phyloP scores from a whole-genome alignment of 306 rosid species.

The Quillaja saponaria region DNA sequence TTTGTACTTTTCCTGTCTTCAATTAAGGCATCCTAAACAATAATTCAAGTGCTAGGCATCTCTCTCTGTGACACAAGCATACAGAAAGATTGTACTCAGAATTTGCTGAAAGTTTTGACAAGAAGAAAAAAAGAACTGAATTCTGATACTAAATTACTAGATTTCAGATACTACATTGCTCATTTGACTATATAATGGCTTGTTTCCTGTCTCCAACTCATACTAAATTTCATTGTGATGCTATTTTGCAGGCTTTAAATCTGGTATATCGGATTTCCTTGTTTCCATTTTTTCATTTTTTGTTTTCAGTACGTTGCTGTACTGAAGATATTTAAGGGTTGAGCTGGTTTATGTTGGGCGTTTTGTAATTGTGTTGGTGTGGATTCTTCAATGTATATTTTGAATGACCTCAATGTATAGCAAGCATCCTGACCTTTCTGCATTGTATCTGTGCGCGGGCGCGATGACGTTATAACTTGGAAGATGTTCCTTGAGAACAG shows the following conservation, averaged over 20 bases:
- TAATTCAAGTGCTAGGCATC: too few relatives aligned
- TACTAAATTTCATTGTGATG: slow-evolving; percentile 35
- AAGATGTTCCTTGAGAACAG: too few relatives aligned
- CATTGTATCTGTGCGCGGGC: neutral
- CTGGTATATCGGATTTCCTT: slow-evolving; percentile 45
- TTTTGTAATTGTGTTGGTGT: slow-evolving; percentile 41
- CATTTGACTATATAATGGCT: neutral
- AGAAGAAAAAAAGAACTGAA: too few relatives aligned
- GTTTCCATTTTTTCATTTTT: slow-evolving; percentile 77
- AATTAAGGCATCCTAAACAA: too few relatives aligned
- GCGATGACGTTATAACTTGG: too few relatives aligned
- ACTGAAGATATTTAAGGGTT: slow-evolving; percentile 51
- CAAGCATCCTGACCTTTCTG: slow-evolving; percentile 28
- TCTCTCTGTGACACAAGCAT: too few relatives aligned
- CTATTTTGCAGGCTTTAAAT: slow-evolving; percentile 67
- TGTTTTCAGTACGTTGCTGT: slow-evolving; percentile 52
- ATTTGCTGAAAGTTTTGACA: too few relatives aligned
- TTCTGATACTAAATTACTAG: too few relatives aligned
- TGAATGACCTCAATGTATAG: slow-evolving; percentile 57
- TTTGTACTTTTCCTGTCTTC: too few relatives aligned
- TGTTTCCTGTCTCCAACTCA: neutral
- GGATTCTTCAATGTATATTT: slow-evolving; percentile 56
- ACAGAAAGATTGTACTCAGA: too few relatives aligned
- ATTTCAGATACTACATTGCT: neutral
- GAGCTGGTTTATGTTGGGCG: slow-evolving; percentile 39